Base-by-base conservation (phyloP, 1,284 basidiomycete species). In the Ceratobasidium sp. region DNA sequence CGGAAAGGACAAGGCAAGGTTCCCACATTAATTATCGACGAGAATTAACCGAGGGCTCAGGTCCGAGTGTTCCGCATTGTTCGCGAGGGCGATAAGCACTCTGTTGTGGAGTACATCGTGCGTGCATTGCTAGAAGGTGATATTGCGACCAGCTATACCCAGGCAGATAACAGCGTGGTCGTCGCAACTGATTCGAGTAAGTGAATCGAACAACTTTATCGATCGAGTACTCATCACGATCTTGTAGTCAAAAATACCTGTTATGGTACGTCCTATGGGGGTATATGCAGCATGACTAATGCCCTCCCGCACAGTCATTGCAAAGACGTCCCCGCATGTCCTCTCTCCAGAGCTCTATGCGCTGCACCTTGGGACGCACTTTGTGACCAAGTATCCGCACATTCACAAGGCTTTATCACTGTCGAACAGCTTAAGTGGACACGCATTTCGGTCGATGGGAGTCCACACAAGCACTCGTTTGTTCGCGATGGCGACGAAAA, bases 401-500 rank as follows among this genome's bases (percentile, higher is more conserved):
- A 84, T 94, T 73, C 78, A 85, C 75, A 91, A 90, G 76, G 86
- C 88, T 88, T 88, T 72, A 82, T 98, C 69, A 88, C 88, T 10
- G 80, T 98, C 70, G 87, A 92, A 77, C 86, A 91, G 75, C 86
- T 95, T 70, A 88, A 92, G 68, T 98, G 96, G 96, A 82, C 87
- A 20, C 87, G 95, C 8, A 93, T 98, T 73, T 78, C 81, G 2
- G 83, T 90, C 25, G 75, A 78, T 25, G 77, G 75, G 0, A 77
- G 79, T 50, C 75, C 74, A 40, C 95, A 98, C 79, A 81, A 87
- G 43, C 92, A 96, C 78, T 86, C 92, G 25, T 98, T 97, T 79
- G 83, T 87, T 65, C 84, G 95, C 34, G 93, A 98, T 74, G 96
- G 96, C 0, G 92, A 96, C 7, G 95, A 98, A 77, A 96, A 93